Evolutionary conservation across 805 yeast species (phyloP).

Genomic region (Zygosaccharomyces bisporus): DNA sequence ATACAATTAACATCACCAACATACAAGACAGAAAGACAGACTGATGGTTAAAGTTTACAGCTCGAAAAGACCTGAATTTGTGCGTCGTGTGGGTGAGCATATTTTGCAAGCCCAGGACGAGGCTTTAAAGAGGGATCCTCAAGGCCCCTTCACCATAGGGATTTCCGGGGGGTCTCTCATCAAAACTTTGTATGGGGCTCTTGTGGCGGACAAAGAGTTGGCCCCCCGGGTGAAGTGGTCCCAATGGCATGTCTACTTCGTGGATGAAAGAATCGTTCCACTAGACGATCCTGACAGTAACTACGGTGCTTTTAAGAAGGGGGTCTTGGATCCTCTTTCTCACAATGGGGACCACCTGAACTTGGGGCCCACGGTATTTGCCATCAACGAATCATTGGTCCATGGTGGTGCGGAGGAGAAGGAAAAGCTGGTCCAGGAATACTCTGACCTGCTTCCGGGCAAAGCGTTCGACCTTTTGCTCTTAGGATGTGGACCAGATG

Average conservation of each 20-base stretch:
- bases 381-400: conserved; percentile 62
- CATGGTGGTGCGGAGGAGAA: conserved; percentile 50
- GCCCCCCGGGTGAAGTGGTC: conserved; percentile 54
- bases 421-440: conserved; percentile 58
- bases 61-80: conserved; percentile 54
- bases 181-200: conserved; percentile 58
- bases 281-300: conserved; percentile 80
- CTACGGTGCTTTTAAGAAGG: conserved; percentile 69
- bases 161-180: conserved; percentile 90
- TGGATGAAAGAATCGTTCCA: conserved; percentile 89
- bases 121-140: conserved; percentile 41
- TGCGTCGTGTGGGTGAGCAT: conserved; percentile 61
- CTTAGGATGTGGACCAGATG: conserved; percentile 94
- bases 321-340: conserved; percentile 51
- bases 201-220: conserved; percentile 53
- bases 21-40: not conserved
- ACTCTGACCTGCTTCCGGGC: conserved; percentile 54
- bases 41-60: conserved; percentile 39
- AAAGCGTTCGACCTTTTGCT: conserved; percentile 56
- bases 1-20: not conserved
- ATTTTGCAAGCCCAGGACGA: conserved; percentile 59
- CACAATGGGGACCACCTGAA: conserved; percentile 39
- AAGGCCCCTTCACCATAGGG: conserved; percentile 62
- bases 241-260: conserved; percentile 77
- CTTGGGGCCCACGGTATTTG: conserved; percentile 53